phyloP scores from a whole-genome alignment of 306 rosid genomes.

The Bauhinia variegata region DNA sequence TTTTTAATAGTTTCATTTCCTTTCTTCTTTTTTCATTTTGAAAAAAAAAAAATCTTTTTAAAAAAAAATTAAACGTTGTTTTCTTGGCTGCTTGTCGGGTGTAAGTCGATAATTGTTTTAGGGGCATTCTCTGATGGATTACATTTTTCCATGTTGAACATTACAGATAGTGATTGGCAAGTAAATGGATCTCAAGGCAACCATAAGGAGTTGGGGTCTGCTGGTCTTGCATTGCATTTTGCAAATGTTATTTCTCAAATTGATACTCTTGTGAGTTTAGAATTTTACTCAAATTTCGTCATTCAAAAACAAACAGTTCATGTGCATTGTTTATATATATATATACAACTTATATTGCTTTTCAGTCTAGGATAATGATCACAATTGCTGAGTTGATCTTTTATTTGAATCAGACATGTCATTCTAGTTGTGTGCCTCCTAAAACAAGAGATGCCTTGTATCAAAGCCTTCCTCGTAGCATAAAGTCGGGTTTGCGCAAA shows the following conservation, averaged over 20 bases:
- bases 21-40: too few relatives aligned
- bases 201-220: slow-evolving; percentile 76
- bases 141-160: slow-evolving; percentile 31
- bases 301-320: too few relatives aligned
- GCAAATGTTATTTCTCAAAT: slow-evolving; percentile 90
- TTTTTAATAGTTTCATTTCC: too few relatives aligned
- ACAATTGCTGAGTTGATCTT: slow-evolving; percentile 39
- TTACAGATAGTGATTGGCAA: slow-evolving; percentile 65
- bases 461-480: slow-evolving; percentile 90
- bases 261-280: slow-evolving; percentile 83
- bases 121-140: neutral
- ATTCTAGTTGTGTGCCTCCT: slow-evolving; percentile 93
- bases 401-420: slow-evolving; percentile 71
- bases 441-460: slow-evolving; percentile 93
- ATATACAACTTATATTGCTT: too few relatives aligned
- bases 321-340: too few relatives aligned
- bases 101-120: too few relatives aligned
- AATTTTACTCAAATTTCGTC: slow-evolving; percentile 21
- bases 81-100: too few relatives aligned
- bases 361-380: too few relatives aligned
- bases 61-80: too few relatives aligned
- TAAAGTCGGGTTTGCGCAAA: slow-evolving; percentile 83
- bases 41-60: too few relatives aligned
- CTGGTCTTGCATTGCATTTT: slow-evolving; percentile 98
- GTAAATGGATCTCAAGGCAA: slow-evolving; percentile 58